Base-by-base conservation (phyloP, 257 asterid species). In the Avicennia marina region DNA sequence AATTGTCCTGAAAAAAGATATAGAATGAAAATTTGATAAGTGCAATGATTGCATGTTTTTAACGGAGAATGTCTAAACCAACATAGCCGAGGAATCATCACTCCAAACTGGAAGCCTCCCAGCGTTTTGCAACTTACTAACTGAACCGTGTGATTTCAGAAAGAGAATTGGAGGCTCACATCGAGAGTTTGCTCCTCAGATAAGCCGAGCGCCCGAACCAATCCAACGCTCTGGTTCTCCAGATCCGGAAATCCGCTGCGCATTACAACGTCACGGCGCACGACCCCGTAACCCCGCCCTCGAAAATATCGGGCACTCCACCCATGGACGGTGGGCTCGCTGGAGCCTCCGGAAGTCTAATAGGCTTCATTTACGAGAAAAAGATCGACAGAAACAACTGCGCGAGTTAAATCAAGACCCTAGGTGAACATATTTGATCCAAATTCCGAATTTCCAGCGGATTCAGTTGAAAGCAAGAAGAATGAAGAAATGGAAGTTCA, bases 331-430 rank as follows among this genome's bases (percentile, higher is more conserved):
- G 80, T 6, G 97, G 94, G 76, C 95, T 91, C 34, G 74, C 75
- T 51, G 97, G 97, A 22, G 95, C 97, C 72, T 80, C 90, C 67
- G 98, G 98, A 56, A 91, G 81, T 81, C 83, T 77, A 34, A 91
- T 91, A 38, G 97, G 95, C 82, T 88, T 91, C 98, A 89, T 86
- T 17, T 48, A 15, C 16, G 59, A 56, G 13, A 5, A n/a, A n/a
- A n/a, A n/a, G n/a, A n/a, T 6, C 22, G 22, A 25, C n/a, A n/a
- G n/a, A n/a, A n/a, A n/a, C n/a, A n/a, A n/a, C n/a, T n/a, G n/a
- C n/a, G n/a, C n/a, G n/a, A n/a, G n/a, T n/a, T n/a, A n/a, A n/a
- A n/a, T n/a, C n/a, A n/a, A n/a, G n/a, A n/a, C n/a, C n/a, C n/a
- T n/a, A n/a, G n/a, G n/a, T n/a, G n/a, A n/a, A n/a, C n/a, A n/a